Evolutionary conservation across 2,329 filamentous ascomycete genomes (phyloP).

Genomic region (Aspergillus sp.): DNA sequence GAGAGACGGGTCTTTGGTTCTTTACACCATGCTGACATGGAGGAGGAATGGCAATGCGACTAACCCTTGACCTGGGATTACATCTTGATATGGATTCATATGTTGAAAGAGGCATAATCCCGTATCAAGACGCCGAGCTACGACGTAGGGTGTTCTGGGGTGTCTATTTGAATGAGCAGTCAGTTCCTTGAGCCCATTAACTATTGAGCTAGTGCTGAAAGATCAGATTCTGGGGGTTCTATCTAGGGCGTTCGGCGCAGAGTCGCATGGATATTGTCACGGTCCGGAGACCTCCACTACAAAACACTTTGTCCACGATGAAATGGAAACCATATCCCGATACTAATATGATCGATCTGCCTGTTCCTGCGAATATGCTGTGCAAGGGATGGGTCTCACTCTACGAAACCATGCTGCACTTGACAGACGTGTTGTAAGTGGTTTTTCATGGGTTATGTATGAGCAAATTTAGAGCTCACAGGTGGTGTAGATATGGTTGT

Average conservation of each 20-base stretch:
- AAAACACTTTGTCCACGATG: background rate
- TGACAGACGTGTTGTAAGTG: background rate
- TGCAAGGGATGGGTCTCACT: background rate
- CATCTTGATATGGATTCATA: background rate
- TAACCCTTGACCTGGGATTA: background rate
- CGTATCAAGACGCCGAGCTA: background rate
- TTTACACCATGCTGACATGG: background rate
- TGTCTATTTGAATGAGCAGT: background rate
- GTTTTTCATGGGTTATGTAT: no score
- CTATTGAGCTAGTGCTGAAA: background rate
- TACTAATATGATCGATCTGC: background rate
- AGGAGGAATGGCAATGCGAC: background rate
- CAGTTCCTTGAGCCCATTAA: background rate
- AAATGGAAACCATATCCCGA: background rate
- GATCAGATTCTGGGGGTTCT: background rate
- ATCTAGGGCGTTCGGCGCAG: background rate
- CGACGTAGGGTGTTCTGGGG: background rate
- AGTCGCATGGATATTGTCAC: background rate
- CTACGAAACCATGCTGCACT: background rate
- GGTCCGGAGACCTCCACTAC: background rate
- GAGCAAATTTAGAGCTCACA: no score
- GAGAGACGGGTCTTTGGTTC: no score
- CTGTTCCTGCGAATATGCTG: background rate
- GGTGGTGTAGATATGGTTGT: background rate
- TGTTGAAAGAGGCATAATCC: background rate